phyloP scores from a whole-genome alignment of 139 green algal genomes.

The Volvox africanus region DNA sequence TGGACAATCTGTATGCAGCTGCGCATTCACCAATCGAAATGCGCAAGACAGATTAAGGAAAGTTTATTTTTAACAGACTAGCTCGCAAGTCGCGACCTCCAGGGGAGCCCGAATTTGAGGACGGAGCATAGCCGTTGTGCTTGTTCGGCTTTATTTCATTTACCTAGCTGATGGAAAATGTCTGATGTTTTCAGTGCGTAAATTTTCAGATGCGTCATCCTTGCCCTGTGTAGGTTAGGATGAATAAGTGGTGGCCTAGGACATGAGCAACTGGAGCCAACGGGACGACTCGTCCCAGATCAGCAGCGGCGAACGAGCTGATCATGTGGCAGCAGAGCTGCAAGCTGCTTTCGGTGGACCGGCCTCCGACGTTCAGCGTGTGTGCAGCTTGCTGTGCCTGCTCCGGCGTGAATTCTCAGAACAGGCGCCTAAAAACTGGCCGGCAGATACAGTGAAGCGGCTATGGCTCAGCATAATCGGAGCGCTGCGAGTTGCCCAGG shows the following conservation, averaged over 20 bases:
- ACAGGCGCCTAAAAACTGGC: slow-evolving; percentile 12
- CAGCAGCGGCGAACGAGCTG: slow-evolving; percentile 34
- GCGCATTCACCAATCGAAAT: no score
- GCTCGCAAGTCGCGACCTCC: background rate
- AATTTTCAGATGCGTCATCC: background rate
- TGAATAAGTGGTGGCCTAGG: background rate
- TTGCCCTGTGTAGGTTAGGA: background rate
- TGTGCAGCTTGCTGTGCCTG: slow-evolving; percentile 14
- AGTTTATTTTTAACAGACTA: background rate
- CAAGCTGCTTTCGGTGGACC: slow-evolving; percentile 18
- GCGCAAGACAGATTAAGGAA: no score
- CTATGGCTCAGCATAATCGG: slow-evolving; percentile 35
- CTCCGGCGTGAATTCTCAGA: slow-evolving; percentile 25
- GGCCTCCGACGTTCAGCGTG: slow-evolving; percentile 6
- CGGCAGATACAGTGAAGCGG: slow-evolving; percentile 4
- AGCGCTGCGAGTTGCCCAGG: background rate
- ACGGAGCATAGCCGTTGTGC: background rate
- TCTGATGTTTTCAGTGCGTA: background rate
- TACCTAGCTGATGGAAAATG: no score
- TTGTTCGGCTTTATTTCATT: background rate
- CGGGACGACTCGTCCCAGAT: slow-evolving; percentile 23
- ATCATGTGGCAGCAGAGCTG: slow-evolving; percentile 25
- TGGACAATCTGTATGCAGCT: no score
- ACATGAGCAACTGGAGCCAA: slow-evolving; percentile 24
- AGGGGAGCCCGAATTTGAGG: background rate